Conservation (phyloP, 2,329 filamentous ascomycete genomes). For the Fulvia fulva region DNA sequence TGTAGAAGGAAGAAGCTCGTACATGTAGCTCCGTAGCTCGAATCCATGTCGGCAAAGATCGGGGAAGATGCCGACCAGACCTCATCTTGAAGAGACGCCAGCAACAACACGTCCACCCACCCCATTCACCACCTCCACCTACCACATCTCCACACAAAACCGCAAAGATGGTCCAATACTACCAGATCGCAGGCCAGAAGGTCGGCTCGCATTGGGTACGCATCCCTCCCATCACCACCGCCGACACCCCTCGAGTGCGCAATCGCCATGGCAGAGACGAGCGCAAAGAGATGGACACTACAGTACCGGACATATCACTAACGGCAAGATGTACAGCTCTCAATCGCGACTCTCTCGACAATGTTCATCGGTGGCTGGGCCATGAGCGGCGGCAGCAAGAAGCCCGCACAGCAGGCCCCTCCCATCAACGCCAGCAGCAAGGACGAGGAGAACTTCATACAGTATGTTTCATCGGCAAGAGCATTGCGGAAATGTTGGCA, state of each 20-base stretch:
- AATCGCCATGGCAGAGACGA: background rate
- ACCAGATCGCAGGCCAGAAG: conserved; percentile 50
- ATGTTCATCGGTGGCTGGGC: conserved; percentile 46
- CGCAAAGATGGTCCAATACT: conserved; percentile 49
- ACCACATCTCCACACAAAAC: conserved; percentile 5
- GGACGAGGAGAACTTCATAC: conserved; percentile 66
- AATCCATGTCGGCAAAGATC: background rate
- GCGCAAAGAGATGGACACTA: background rate
- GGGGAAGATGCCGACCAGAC: background rate
- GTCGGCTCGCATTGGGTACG: conserved; percentile 53
- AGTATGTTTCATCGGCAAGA: conserved; percentile 46
- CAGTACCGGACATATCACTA: background rate
- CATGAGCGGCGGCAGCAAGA: conserved; percentile 46
- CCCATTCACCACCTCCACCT: background rate
- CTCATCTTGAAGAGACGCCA: background rate
- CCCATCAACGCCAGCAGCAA: conserved; percentile 63
- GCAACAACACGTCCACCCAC: background rate
- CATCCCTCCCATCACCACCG: conserved; percentile 4
- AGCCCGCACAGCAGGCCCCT: conserved; percentile 47
- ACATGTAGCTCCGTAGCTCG: background rate
- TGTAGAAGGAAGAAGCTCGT: background rate
- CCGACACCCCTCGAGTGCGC: conserved; percentile 3
- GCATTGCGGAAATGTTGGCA: too few relatives aligned
- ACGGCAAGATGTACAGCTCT: conserved; percentile 45
- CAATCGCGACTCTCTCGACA: conserved; percentile 54